Base-by-base conservation (phyloP, 2,329 filamentous ascomycete species). In the Fusarium sp. region DNA sequence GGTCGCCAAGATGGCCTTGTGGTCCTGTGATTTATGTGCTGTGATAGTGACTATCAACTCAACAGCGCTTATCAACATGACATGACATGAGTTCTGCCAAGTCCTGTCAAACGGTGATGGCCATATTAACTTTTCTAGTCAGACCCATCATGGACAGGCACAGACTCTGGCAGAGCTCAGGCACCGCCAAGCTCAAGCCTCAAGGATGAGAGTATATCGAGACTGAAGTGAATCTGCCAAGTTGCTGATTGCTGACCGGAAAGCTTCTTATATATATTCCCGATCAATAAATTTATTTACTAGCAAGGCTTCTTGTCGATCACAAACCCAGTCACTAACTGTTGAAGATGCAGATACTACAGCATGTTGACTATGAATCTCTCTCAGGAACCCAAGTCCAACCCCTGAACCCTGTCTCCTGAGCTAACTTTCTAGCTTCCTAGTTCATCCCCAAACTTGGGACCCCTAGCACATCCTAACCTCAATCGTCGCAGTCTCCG, bases 401-500 rank as follows among this genome's bases (percentile, higher is more conserved):
- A 56, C 58, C 65, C 68, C 49, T 62, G 61, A 57, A 57, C 62
- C 67, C 60, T 56, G 58, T 34, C 39, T 28, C 34, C 39, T n/a
- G 12, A 50, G 12, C 46, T 34, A 34, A 9, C 10, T 28, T 26
- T n/a, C 16, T 46, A 46, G 44, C 44, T 28, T 18, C 61, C 57
- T 57, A 62, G 37, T 49, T 30, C 37, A 51, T 60, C 50, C 34
- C 67, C 56, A 70, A 69, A 61, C 63, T 57, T 51, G 51, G 46
- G 46, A 39, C 49, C 67, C 70, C 69, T 62, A 58, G 55, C 49
- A 28, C 46, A 49, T 58, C 48, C 62, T 70, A 73, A 72, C 72
- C 64, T 66, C 66, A 67, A 60, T 52, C 54, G 69, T 70, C 62
- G 62, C 70, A 74, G 60, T 54, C 61, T 50, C 69, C 63, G 72